These are phyloP conservation scores for Xylariaceae sp. DNA, from an alignment of 2,329 filamentous ascomycete genomes.

Conservation along the genomic window DNA sequence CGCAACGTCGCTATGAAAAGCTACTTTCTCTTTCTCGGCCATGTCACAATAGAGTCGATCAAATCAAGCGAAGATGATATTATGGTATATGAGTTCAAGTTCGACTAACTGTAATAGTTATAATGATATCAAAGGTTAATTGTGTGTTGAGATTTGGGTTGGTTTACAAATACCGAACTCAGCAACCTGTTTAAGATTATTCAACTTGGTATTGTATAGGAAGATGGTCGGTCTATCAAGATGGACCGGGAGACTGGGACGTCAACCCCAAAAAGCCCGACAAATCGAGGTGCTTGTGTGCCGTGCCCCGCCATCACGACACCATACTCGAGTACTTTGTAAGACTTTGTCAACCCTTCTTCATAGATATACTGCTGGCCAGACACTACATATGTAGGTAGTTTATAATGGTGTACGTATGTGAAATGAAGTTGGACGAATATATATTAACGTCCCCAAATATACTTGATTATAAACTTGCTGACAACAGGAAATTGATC, in stretches of 20 bases:
- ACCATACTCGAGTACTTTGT: not conserved
- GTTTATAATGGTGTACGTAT: too few species aligned
- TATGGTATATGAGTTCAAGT: not conserved
- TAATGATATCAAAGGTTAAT: not conserved
- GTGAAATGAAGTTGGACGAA: too few species aligned
- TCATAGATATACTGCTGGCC: too few species aligned
- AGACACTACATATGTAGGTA: too few species aligned
- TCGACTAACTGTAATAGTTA: too few species aligned
- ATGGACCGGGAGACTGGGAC: not conserved
- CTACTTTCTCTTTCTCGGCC: conserved; percentile 14
- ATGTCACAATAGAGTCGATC: not conserved
- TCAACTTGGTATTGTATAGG: too few species aligned
- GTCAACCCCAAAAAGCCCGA: not conserved
- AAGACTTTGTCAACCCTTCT: too few species aligned
- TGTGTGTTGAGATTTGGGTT: not conserved
- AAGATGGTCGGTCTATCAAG: not conserved
- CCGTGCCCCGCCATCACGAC: not conserved
- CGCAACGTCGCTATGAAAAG: not conserved
- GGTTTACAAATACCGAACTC: not conserved
- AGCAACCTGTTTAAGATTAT: too few species aligned
- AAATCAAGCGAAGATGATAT: not conserved
- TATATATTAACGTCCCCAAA: not conserved
- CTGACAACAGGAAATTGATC: conserved; percentile 6
- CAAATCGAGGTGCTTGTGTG: not conserved
- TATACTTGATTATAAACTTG: not conserved